These are phyloP conservation scores for Fusarium concolor DNA, from an alignment of 2,329 filamentous ascomycete genomes.

Conservation along the genomic window DNA sequence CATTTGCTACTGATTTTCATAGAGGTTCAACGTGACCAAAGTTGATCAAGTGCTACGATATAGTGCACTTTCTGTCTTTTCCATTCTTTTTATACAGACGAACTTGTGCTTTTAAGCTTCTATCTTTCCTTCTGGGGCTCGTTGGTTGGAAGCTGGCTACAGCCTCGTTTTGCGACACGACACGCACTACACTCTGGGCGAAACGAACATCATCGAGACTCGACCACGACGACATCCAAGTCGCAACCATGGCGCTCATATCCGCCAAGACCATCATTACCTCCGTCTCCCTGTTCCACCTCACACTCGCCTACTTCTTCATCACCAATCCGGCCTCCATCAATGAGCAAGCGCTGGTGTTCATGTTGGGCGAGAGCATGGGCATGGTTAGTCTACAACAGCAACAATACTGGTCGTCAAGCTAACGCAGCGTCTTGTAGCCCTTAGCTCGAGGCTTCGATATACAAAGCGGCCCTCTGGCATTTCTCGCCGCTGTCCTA, in stretches of 20 bases:
- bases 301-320: slow-evolving; percentile 87
- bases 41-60: slow-evolving; percentile 20
- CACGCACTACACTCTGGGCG: neutral
- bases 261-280: slow-evolving; percentile 85
- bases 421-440: slow-evolving; percentile 9
- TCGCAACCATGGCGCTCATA: slow-evolving; percentile 78
- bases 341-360: slow-evolving; percentile 83
- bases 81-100: neutral
- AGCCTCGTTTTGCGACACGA: slow-evolving; percentile 3
- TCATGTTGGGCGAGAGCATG: slow-evolving; percentile 85
- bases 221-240: neutral
- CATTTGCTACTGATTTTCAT: neutral
- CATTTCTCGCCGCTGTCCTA: slow-evolving; percentile 77
- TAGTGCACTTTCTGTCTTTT: neutral
- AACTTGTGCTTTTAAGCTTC: neutral
- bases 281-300: slow-evolving; percentile 83
- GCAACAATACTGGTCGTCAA: neutral
- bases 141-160: neutral
- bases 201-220: neutral
- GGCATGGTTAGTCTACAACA: slow-evolving; percentile 72
- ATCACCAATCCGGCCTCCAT: slow-evolving; percentile 77
- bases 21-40: slow-evolving; percentile 31
- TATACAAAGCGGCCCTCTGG: slow-evolving; percentile 74
- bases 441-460: slow-evolving; percentile 73
- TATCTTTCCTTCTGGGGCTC: neutral